Base-by-base conservation (phyloP, 2,329 filamentous ascomycete species). In the Arachnopeziza araneosa region DNA sequence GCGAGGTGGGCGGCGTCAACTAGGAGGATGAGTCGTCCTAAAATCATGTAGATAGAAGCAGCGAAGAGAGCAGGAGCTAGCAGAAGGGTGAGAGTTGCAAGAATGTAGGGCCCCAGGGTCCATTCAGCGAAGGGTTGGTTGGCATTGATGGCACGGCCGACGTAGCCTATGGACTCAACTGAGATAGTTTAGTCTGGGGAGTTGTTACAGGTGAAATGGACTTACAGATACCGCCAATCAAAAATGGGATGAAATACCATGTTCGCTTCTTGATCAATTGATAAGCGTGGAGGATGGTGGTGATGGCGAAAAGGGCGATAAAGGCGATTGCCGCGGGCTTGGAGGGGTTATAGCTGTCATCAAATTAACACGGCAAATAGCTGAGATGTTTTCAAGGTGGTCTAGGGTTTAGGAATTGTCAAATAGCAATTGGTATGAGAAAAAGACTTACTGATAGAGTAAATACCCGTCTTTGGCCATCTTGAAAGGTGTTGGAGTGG, bases 141-240 rank as follows among this genome's bases (percentile, higher is more conserved):
- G 59, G 50, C 64, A 64, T 36, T 67, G 55, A 59, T 59, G 54
- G 59, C 56, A 22, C 74, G 69, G 12, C 67, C 71, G 50, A 66
- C 63, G 56, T 76, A 77, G 22, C 75, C 75, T 17, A 76, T 67
- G 1, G 72, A 65, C 57, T 78, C 70, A 58, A 79, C 77, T 72
- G 68, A 59, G 10, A 10, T 2, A 50, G n/a, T 21, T 53, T 22
- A 53, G 36, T 36, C 2, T 1, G 3, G 2, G 22, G 24, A 21
- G 24, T 14, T 14, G 21, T 10, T 9, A 8, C 6, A 10, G 54
- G 21, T n/a, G 48, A 1, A 44, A 55, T 19, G 36, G 9, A 52
- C 73, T 68, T 72, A 82, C 79, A 80, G n/a, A 77, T 58, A 22
- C 78, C 78, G n/a, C 80, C 80, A n/a, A 83, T 68, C 6, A 79